Conservation (phyloP, 768 basidiomycete genomes). For the Pleurotus eryngii region DNA sequence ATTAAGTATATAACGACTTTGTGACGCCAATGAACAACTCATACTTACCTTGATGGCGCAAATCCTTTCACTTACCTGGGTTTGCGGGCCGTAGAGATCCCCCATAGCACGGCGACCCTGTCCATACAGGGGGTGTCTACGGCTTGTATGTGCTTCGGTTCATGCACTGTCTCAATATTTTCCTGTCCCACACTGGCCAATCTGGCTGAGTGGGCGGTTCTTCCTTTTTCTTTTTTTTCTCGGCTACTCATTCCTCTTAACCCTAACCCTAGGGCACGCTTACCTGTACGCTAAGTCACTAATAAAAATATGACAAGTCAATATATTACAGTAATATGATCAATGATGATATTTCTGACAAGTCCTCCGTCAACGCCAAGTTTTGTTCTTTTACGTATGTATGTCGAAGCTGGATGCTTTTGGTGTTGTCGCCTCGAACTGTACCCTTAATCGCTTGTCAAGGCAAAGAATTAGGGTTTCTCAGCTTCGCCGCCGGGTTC, state of each 20-base stretch:
- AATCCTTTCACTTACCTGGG: slow-evolving; percentile 42
- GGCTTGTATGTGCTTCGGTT: slow-evolving; percentile 65
- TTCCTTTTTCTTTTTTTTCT: slow-evolving; percentile 40
- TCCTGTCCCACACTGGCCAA: slow-evolving; percentile 53
- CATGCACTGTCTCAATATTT: slow-evolving; percentile 71
- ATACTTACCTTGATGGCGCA: slow-evolving; percentile 58
- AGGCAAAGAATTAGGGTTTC: not conserved
- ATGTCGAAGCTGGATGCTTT: too few relatives aligned
- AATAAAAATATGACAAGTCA: too few relatives aligned
- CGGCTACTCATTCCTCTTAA: slow-evolving; percentile 18
- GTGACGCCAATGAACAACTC: slow-evolving; percentile 20
- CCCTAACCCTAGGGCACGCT: slow-evolving; percentile 31
- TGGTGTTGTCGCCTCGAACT: not conserved
- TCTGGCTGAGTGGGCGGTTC: slow-evolving; percentile 48
- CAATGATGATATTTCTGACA: too few relatives aligned
- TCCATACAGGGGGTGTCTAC: slow-evolving; percentile 43
- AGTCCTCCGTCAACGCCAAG: too few relatives aligned
- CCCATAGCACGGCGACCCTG: slow-evolving; percentile 62
- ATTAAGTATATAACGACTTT: not conserved
- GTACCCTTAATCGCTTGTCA: slow-evolving; percentile 1
- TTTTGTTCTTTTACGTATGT: too few relatives aligned
- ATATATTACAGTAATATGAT: too few relatives aligned
- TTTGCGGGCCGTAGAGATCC: slow-evolving; percentile 44
- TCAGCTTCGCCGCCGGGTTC: slow-evolving; percentile 4
- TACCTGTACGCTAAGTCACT: too few relatives aligned